These are phyloP conservation scores for Fusarium tupiense DNA, from an alignment of 2,329 filamentous ascomycete species.

Conservation along the genomic window DNA sequence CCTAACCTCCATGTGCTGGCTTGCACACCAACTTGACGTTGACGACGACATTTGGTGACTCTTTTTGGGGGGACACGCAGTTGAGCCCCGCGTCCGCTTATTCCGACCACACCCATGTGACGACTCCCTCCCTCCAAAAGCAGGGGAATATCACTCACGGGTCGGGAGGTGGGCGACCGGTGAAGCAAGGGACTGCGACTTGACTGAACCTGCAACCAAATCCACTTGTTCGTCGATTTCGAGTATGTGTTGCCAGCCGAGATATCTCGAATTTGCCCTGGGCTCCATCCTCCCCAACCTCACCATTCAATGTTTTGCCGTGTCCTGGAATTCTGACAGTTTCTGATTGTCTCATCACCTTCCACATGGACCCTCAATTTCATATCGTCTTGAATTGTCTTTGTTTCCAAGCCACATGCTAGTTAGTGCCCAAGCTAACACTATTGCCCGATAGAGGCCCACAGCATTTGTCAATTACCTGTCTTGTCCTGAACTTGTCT, in stretches of 20 bases:
- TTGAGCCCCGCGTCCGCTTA: conserved; percentile 37
- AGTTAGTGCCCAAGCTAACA: conserved; percentile 24
- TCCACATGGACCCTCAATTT: conserved; percentile 15
- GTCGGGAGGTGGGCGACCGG: conserved; percentile 22
- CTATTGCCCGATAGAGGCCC: conserved; percentile 19
- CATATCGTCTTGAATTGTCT: conserved; percentile 17
- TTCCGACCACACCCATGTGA: conserved; percentile 41
- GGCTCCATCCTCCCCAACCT: conserved; percentile 13
- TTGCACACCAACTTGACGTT: conserved; percentile 30
- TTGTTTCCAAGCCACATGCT: conserved; percentile 37
- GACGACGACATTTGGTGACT: conserved; percentile 30
- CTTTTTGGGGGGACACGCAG: conserved; percentile 19
- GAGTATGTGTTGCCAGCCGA: not conserved
- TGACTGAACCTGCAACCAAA: conserved; percentile 17
- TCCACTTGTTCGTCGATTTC: not conserved
- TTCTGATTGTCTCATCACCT: conserved; percentile 30
- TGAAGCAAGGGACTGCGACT: conserved; percentile 40
- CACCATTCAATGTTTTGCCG: not conserved
- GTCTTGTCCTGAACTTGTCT: conserved; percentile 37
- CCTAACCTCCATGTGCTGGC: conserved; percentile 12
- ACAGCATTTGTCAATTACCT: conserved; percentile 27
- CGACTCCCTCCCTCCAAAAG: conserved; percentile 35
- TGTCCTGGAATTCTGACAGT: conserved; percentile 23
- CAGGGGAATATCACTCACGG: conserved; percentile 33
- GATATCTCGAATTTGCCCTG: not conserved